Percentiles rank a stretch among this genome's conserved stretches.
Evolutionary conservation across 164 flowering plant genomes (phyloP).

Genomic region (Stephania japonica): DNA sequence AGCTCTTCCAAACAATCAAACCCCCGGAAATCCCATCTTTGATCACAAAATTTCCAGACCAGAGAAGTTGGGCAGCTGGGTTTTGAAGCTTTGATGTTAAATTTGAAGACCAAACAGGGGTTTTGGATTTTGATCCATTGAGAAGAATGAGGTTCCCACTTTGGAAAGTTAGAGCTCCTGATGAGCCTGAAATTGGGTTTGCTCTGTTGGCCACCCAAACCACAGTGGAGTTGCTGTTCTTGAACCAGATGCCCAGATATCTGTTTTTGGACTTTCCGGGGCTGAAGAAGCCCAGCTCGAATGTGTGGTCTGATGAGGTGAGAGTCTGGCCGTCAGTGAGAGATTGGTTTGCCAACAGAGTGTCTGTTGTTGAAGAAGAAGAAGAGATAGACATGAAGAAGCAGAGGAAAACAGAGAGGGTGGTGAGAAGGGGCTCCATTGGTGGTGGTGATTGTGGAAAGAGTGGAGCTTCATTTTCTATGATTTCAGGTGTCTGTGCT

Average conservation of each 20-base stretch:
- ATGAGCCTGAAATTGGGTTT: not conserved
- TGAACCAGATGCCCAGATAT: constrained; percentile 9
- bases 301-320: not conserved
- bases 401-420: too few relatives aligned
- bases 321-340: not conserved
- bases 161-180: not conserved
- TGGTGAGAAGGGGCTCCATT: not conserved
- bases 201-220: constrained; percentile 7
- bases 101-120: not conserved
- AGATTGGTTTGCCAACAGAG: not conserved
- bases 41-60: constrained; percentile 14
- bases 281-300: constrained; percentile 5
- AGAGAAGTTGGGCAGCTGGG: not conserved
- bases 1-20: constrained; percentile 24
- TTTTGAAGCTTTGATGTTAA: not conserved
- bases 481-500: too few relatives aligned
- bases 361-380: not conserved
- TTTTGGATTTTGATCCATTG: not conserved
- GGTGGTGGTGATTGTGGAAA: not conserved
- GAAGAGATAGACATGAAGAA: not conserved
- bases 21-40: not conserved
- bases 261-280: not conserved
- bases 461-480: too few relatives aligned
- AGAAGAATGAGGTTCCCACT: not conserved
- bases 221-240: not conserved